Percentiles rank a stretch among this genome's conserved stretches.
These are phyloP conservation scores for Metschnikowia santaceciliae DNA, from an alignment of 805 yeast genomes.

Conservation along the genomic window DNA sequence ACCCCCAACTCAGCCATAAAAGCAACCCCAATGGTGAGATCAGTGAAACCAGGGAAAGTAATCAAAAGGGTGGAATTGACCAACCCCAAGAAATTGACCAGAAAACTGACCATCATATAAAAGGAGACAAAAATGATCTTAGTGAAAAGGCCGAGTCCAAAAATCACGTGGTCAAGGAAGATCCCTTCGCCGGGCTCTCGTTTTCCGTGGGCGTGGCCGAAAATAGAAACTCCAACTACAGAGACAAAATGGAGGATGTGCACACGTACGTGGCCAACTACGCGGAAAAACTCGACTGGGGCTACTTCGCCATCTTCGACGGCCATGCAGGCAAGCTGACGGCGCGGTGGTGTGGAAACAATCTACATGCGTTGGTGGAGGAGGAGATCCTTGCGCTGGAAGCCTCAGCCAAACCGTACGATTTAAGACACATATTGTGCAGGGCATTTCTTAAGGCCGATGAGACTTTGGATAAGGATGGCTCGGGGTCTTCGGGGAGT, in stretches of 20 bases:
- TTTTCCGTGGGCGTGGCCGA: slow-evolving; percentile 91
- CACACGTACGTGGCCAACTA: slow-evolving; percentile 90
- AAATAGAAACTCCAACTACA: slow-evolving; percentile 72
- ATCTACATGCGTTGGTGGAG: slow-evolving; percentile 68
- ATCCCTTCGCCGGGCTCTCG: slow-evolving; percentile 56
- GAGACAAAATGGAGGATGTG: slow-evolving; percentile 94
- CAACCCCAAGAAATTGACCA: background rate
- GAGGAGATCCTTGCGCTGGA: slow-evolving; percentile 41
- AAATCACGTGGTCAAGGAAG: slow-evolving; percentile 10
- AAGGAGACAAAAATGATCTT: too few relatives aligned
- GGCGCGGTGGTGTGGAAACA: slow-evolving; percentile 92
- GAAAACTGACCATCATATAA: background rate
- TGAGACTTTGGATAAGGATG: slow-evolving; percentile 52
- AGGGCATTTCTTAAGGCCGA: slow-evolving; percentile 76
- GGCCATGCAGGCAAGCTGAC: slow-evolving; percentile 96
- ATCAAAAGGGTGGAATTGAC: too few relatives aligned
- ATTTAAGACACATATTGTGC: slow-evolving; percentile 63
- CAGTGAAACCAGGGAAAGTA: too few relatives aligned
- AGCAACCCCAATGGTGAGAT: too few relatives aligned
- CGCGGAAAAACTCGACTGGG: slow-evolving; percentile 89
- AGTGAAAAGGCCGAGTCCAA: too few relatives aligned
- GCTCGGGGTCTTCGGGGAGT: slow-evolving; percentile 78
- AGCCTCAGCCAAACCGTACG: slow-evolving; percentile 26
- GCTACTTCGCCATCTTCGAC: slow-evolving; percentile 91
- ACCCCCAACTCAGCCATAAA: too few relatives aligned